A percentile compares a stretch with the other conserved stretches of the same genome.
These are phyloP conservation scores for Aspergillus conjunctus DNA, from an alignment of 495 filamentous ascomycete genomes.

Conservation along the genomic window DNA sequence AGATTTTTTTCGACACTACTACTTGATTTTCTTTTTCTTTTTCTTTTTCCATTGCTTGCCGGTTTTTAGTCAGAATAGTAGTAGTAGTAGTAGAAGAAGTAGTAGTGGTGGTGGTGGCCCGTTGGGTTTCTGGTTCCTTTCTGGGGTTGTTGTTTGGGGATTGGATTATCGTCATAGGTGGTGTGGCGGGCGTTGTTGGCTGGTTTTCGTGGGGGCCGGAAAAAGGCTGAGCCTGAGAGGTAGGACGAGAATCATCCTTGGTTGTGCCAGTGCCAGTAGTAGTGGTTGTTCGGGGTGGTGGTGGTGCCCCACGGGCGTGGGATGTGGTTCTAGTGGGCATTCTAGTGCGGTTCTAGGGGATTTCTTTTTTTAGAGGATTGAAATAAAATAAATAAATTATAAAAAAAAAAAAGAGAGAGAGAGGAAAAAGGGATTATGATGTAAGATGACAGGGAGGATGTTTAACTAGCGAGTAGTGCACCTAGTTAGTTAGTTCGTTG, in stretches of 20 bases:
- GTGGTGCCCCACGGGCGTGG: not conserved
- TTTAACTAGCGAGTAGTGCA: not conserved
- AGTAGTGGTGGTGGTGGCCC: no score
- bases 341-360: not conserved
- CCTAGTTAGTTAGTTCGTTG: no score
- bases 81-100: no score
- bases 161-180: no score
- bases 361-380: not conserved
- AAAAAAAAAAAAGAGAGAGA: not conserved
- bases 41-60: slow-evolving; percentile 36
- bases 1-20: no score
- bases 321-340: slow-evolving; percentile 7
- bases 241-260: not conserved
- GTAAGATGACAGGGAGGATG: not conserved
- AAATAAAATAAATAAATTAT: slow-evolving; percentile 1
- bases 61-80: no score
- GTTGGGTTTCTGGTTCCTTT: no score
- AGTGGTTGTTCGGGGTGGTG: not conserved
- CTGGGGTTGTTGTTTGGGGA: no score
- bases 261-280: not conserved
- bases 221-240: no score
- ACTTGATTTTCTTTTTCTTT: slow-evolving; percentile 13
- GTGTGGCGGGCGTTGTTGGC: no score
- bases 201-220: no score
- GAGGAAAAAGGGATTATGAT: not conserved